Evolutionary conservation across 768 basidiomycete genomes (phyloP), one percentile per base, ranked within the genome.

Genomic region (Plicaturopsis crispa): DNA sequence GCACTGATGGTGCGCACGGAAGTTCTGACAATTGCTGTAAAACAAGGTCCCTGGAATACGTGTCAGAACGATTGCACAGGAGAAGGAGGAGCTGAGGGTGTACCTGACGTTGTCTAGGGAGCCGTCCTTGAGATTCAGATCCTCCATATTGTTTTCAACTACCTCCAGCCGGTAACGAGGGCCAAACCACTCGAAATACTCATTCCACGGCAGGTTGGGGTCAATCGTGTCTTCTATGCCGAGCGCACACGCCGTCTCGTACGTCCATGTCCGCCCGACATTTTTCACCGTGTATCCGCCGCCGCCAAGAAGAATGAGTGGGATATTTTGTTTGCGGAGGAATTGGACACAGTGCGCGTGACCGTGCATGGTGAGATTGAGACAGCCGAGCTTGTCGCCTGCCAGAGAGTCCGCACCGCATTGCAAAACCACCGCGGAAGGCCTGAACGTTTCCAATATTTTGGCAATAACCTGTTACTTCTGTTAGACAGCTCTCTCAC

Each of bases 251-350:
- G 91, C 94, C 0, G 96, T 99, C 60, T 99, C 94, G 64, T 88
- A 94, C 21, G 92, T 82, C 94, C 94, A 99, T 24, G 84, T 79
- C 32, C 90, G 73, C 5, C 90, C 89, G 14, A 97, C 92, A 53
- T 99, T 99, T 59, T 93, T 90, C 31, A 94, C 84, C 0, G 94
- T 98, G 60, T 98, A 99, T 2, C 94, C 94, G 12, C 94, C 94
- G 2, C 94, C 94, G 20, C 94, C 94, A 3, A 99, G 73, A 24
- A 97, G 70, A 48, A 98, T 87, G 33, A 93, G 69, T 0, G 94
- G 94, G 23, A 96, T 65, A 46, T 84, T 79, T 53, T 86, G 79
- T 43, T 74, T 71, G 37, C 88, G 78, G 37, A 98, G 69, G 54
- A 85, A 97, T 44, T 83, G 75, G 14, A 92, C 89, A 51, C 90